Evolutionary conservation across 306 rosid species (phyloP), one percentile per base, ranked within the genome.

Genomic region (Dryas alaskensis): DNA sequence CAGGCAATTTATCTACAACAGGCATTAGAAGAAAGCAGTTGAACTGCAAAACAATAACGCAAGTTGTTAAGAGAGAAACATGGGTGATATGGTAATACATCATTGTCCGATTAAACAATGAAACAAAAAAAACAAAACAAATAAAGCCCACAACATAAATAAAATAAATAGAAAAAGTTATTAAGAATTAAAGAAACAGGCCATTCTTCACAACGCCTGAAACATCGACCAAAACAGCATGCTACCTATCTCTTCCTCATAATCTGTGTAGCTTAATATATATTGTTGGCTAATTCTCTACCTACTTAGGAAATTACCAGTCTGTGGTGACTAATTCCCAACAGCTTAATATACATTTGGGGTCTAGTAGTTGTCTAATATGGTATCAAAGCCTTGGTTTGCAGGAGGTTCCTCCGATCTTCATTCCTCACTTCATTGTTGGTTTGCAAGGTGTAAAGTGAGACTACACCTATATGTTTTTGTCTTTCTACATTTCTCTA

Each of bases 1-100:
- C 92, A 22, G 97, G 98, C 88, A 92, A 82, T 85, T 94, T 94
- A 80, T 94, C 98, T 79, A 94, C 97, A 58, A 94, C 96, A 13
- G 97, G 98, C 98, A 94, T 94, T 79, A 94, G 81, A 70, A 92
- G 96, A 86, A 94, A 94, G 86, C 98, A 94, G 82, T 94, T 89
- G 86, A 91, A 94, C 98, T 94, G 96, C 84, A 81, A 80, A 80
- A 73, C 67, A 86, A 16, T 63, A 62, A 65, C 43, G 52, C 47
- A 74, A 73, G 54, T 62, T 77, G 27, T 71, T 69, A 53, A 58
- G 68, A 76, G 54, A 72, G 8, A 70, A 13, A 1, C 25, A 62
- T 3, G 45, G 67, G 7, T 31, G 48, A 60, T 11, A 13, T 37
- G 37, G 45, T 60, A 2, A 3, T 31, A 37, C 16, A 37, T 12